Evolutionary conservation across 345 rosid genomes (phyloP).

Genomic region (Dipteronia sinensis): DNA sequence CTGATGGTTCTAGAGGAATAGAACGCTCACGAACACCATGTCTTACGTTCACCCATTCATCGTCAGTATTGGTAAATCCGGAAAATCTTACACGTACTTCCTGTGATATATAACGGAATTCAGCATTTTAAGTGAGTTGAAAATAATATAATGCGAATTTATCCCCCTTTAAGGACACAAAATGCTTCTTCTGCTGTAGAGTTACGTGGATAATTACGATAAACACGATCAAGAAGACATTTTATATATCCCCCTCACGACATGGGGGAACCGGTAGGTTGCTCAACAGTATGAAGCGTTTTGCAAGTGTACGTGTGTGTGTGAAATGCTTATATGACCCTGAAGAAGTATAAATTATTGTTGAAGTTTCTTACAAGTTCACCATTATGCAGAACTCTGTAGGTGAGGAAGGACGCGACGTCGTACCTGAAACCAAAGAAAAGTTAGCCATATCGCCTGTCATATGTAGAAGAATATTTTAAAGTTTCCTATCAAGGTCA

Average conservation of each 20-base stretch:
- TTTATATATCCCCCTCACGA: neutral
- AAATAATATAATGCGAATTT: neutral
- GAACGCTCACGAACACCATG: conserved; percentile 69
- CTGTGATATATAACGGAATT: conserved; percentile 36
- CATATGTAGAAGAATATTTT: neutral
- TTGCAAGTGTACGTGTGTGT: neutral
- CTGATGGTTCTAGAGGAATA: conserved; percentile 78
- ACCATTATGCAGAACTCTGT: conserved; percentile 59
- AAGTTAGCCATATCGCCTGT: neutral
- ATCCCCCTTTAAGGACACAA: neutral
- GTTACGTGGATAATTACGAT: too few species aligned
- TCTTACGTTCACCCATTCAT: conserved; percentile 86
- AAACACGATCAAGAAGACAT: neutral
- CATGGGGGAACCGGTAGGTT: neutral
- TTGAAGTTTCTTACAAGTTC: conserved; percentile 61
- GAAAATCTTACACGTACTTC: conserved; percentile 84
- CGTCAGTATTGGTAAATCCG: conserved; percentile 64
- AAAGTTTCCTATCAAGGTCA: neutral
- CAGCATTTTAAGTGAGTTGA: neutral
- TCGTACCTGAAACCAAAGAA: conserved; percentile 64
- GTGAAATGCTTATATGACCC: neutral
- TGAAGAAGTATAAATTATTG: conserved; percentile 7
- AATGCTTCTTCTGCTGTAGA: too few species aligned
- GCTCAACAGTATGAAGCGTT: neutral
- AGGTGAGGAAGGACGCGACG: conserved; percentile 56